Evolutionary conservation across 2,329 filamentous ascomycete genomes (phyloP).

Genomic region (Nigrospora oryzae): DNA sequence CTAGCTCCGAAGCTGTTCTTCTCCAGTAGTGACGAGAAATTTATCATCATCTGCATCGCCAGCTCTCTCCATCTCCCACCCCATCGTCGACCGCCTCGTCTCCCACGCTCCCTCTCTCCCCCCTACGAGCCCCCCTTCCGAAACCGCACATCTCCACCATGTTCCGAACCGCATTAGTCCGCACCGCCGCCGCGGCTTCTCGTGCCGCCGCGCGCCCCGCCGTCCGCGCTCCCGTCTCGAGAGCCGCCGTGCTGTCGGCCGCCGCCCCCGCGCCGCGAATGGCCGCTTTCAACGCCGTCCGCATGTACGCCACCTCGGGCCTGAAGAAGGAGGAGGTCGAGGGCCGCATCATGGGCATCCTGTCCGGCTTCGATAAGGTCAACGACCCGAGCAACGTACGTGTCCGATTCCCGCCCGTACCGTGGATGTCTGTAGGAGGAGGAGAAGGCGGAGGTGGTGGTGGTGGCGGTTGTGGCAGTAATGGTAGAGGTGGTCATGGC

Average conservation of each 20-base stretch:
- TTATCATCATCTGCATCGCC: slow-evolving; percentile 19
- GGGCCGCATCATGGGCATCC: slow-evolving; percentile 82
- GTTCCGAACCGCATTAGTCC: slow-evolving; percentile 83
- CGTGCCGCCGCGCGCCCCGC: slow-evolving; percentile 51
- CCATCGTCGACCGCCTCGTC: slow-evolving; percentile 4
- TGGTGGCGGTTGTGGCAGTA: not conserved
- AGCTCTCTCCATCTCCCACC: slow-evolving; percentile 9
- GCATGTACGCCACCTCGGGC: slow-evolving; percentile 77
- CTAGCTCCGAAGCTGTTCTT: slow-evolving; percentile 1
- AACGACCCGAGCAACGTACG: slow-evolving; percentile 56
- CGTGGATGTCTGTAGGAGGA: not conserved
- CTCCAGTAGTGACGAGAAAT: slow-evolving; percentile 20
- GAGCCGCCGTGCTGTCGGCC: slow-evolving; percentile 48
- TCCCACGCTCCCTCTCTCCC: slow-evolving; percentile 2
- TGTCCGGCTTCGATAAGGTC: slow-evolving; percentile 97
- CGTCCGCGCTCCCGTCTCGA: slow-evolving; percentile 39
- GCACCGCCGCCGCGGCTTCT: slow-evolving; percentile 57
- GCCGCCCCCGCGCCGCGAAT: slow-evolving; percentile 51
- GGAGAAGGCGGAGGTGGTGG: not conserved
- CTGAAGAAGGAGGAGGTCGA: slow-evolving; percentile 80
- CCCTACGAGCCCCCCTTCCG: not conserved
- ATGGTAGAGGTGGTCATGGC: no score
- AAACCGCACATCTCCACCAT: slow-evolving; percentile 36
- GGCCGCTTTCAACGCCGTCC: slow-evolving; percentile 58
- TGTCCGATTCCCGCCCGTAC: slow-evolving; percentile 6